Conservation (phyloP, 2,329 filamentous ascomycete species). For the Pyrenophora seminiperda region DNA sequence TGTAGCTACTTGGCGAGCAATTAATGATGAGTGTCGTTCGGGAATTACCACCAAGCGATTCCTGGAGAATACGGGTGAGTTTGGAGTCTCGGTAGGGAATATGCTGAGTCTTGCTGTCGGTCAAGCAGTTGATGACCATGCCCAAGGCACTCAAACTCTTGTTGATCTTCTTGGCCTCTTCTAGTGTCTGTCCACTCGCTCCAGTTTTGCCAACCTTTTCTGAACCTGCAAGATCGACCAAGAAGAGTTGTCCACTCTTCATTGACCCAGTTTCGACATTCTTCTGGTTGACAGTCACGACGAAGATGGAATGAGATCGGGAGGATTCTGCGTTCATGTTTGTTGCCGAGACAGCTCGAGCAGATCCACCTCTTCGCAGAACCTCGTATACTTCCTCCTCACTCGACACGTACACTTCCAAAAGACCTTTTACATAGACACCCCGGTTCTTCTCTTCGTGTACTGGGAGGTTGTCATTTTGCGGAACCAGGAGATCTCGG, state of each 20-base stretch:
- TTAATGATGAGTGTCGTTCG: slow-evolving; percentile 98
- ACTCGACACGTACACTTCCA: slow-evolving; percentile 94
- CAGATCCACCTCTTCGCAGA: slow-evolving; percentile 87
- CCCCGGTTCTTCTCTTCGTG: slow-evolving; percentile 97
- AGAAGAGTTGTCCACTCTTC: slow-evolving; percentile 94
- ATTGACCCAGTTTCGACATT: slow-evolving; percentile 95
- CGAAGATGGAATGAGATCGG: slow-evolving; percentile 96
- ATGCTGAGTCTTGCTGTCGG: slow-evolving; percentile 95
- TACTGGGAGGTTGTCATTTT: slow-evolving; percentile 95
- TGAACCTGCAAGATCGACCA: slow-evolving; percentile 96
- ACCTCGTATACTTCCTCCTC: slow-evolving; percentile 97
- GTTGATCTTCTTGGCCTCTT: slow-evolving; percentile 99
- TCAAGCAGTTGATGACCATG: slow-evolving; percentile 98
- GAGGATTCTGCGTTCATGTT: slow-evolving; percentile 99
- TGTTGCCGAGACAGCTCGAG: slow-evolving; percentile 90
- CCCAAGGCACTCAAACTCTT: slow-evolving; percentile 97
- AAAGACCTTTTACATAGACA: slow-evolving; percentile 92
- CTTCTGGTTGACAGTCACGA: slow-evolving; percentile 96
- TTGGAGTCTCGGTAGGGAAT: slow-evolving; percentile 98
- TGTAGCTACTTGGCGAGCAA: slow-evolving; percentile 98
- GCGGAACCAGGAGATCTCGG: slow-evolving; percentile 86
- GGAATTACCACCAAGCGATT: slow-evolving; percentile 96
- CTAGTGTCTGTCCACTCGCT: slow-evolving; percentile 92
- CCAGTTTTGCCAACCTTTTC: slow-evolving; percentile 99
- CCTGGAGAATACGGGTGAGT: slow-evolving; percentile 94